These are phyloP conservation scores for Lasiodiplodia citricola DNA, from an alignment of 2,329 filamentous ascomycete genomes.

Conservation along the genomic window DNA sequence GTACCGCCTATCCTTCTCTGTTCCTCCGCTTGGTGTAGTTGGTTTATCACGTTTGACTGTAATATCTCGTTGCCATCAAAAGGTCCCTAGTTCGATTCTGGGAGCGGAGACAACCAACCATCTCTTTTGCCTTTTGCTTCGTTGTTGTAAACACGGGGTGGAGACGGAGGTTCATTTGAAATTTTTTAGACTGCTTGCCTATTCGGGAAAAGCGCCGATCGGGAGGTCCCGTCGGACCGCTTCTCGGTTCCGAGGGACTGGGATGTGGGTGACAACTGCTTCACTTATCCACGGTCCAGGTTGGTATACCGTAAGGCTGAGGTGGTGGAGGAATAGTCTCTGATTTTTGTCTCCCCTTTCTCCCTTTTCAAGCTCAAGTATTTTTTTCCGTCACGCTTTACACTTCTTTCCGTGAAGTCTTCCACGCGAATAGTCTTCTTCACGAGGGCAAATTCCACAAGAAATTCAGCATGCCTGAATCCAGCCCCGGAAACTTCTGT, in stretches of 20 bases:
- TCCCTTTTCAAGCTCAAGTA: not conserved
- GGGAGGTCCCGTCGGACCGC: not conserved
- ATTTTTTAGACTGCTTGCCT: not conserved
- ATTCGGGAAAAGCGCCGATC: not conserved
- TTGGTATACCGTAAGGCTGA: not conserved
- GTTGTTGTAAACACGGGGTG: too few species aligned
- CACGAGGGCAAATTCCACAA: conserved; percentile 44
- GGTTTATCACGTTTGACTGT: too few species aligned
- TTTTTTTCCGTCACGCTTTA: not conserved
- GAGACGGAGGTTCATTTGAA: not conserved
- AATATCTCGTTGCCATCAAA: too few species aligned
- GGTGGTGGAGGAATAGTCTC: not conserved
- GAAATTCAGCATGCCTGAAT: conserved; percentile 46
- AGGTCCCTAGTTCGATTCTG: too few species aligned
- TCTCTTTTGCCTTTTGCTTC: too few species aligned
- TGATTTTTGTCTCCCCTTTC: not conserved
- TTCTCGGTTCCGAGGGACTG: not conserved
- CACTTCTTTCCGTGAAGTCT: too few species aligned
- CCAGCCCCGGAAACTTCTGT: conserved; percentile 45
- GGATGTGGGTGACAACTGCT: not conserved
- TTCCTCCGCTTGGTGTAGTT: too few species aligned
- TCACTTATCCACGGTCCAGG: not conserved
- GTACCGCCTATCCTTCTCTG: too few species aligned
- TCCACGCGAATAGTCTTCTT: not conserved
- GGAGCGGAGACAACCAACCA: too few species aligned